phyloP scores from a whole-genome alignment of 495 filamentous ascomycete genomes.

The Hyaloscypha finlandica region DNA sequence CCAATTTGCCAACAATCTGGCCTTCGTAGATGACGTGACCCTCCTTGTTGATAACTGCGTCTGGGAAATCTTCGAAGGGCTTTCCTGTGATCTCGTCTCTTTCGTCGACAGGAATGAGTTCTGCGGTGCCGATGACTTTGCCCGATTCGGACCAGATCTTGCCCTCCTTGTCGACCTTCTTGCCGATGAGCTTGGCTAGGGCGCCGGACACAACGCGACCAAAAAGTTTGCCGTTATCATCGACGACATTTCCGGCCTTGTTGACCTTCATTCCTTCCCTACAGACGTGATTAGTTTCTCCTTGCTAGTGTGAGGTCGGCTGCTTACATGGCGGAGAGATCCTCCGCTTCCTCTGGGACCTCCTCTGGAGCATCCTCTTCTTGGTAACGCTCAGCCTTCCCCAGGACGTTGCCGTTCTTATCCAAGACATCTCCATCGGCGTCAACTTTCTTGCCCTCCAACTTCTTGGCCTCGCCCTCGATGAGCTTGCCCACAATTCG shows the following conservation, averaged over 20 bases:
- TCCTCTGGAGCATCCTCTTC: slow-evolving; percentile 49
- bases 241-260: slow-evolving; percentile 78
- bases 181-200: slow-evolving; percentile 65
- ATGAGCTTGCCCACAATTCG: slow-evolving; percentile 63
- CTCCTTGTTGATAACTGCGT: slow-evolving; percentile 65
- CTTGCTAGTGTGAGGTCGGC: too few relatives aligned
- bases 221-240: slow-evolving; percentile 68
- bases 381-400: slow-evolving; percentile 56
- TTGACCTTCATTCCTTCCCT: slow-evolving; percentile 66
- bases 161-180: slow-evolving; percentile 69
- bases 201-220: slow-evolving; percentile 70
- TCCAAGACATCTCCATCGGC: slow-evolving; percentile 66
- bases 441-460: slow-evolving; percentile 57
- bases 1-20: slow-evolving; percentile 68
- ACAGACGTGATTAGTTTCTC: too few relatives aligned
- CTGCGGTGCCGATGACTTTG: slow-evolving; percentile 70
- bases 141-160: slow-evolving; percentile 75
- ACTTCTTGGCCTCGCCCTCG: slow-evolving; percentile 61
- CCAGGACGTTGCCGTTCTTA: slow-evolving; percentile 59
- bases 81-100: slow-evolving; percentile 64
- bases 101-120: slow-evolving; percentile 72
- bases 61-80: slow-evolving; percentile 75
- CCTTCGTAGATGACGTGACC: slow-evolving; percentile 73
- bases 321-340: slow-evolving; percentile 58
- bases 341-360: slow-evolving; percentile 41